Conservation (phyloP, 2,329 filamentous ascomycete genomes). For the Diaporthe velutina region DNA sequence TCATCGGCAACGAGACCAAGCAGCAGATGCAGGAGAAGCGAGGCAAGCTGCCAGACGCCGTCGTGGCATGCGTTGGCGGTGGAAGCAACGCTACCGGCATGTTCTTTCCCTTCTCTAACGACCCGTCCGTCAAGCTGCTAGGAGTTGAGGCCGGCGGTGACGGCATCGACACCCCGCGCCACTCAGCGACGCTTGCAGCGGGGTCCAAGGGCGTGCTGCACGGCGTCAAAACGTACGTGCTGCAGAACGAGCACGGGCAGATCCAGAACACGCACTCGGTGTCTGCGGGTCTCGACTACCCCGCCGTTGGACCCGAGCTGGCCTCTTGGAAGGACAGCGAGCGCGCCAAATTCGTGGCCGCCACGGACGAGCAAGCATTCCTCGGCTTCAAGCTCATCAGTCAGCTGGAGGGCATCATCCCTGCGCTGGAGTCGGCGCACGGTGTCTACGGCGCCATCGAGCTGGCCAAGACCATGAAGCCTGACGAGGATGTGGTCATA, state of each 20-base stretch:
- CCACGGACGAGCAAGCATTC: constrained; percentile 92
- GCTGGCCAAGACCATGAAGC: constrained; percentile 91
- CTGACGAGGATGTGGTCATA: constrained; percentile 91
- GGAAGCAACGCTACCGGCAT: constrained; percentile 96
- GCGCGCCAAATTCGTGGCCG: constrained; percentile 89
- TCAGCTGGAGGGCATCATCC: constrained; percentile 95
- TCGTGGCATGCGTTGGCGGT: constrained; percentile 96
- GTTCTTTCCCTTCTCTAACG: constrained; percentile 96
- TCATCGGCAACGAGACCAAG: constrained; percentile 96
- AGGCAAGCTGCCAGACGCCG: constrained; percentile 92
- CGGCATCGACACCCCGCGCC: constrained; percentile 85
- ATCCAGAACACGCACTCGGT: constrained; percentile 96
- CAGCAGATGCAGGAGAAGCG: constrained; percentile 87
- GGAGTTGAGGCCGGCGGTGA: constrained; percentile 97
- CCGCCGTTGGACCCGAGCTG: constrained; percentile 94
- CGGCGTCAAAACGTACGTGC: constrained; percentile 94
- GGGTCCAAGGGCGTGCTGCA: constrained; percentile 94
- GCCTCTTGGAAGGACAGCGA: constrained; percentile 91
- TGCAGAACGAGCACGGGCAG: constrained; percentile 93
- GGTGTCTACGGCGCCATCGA: constrained; percentile 91
- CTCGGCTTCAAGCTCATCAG: constrained; percentile 86
- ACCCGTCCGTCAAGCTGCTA: constrained; percentile 86
- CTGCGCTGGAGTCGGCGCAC: constrained; percentile 93
- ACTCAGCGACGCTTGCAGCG: constrained; percentile 88
- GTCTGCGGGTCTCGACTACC: constrained; percentile 96